Evolutionary conservation across 164 flowering plant species (phyloP), one percentile per base, ranked within the genome.

Genomic region (grape (Vitis vinifera)): DNA sequence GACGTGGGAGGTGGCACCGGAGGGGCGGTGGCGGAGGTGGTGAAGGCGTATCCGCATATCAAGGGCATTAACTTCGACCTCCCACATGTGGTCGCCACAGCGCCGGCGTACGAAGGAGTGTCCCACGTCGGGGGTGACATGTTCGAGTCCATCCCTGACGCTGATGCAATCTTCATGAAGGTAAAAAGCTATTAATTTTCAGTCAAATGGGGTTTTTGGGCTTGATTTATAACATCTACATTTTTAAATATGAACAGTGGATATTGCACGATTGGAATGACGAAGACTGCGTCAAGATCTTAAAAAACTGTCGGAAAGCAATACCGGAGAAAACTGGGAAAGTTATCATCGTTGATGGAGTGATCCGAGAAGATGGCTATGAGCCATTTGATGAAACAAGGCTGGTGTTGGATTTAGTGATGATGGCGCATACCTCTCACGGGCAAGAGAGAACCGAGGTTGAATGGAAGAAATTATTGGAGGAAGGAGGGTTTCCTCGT

Each of bases 1-100:
- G 89, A 85, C 53, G 86, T 85, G 3, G 91, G 86, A 4, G 89
- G 91, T 6, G 87, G 88, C 3, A 80, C 68, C 1, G 87, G 91
- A 2, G 55, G 62, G 0, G 17, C 67, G 8, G 17, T 83, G 0
- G 66, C 71, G 0, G 80, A 75, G 71, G 78, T 87, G 44, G 87
- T 82, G 30, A 76, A 70, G 63, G 71, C 73, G 0, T 47, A 72
- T 73, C 86, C 89, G 2, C 83, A 84, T 59, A 48, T 85, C 12
- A 62, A 48, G 8, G 87, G 83, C 0, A 68, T 73, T n/a, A 85
- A 85, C 74, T 85, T 87, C 65, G 90, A 86, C 71, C 51, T 82
- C 63, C 84, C 88, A 2, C 81, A 84, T 56, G 85, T 84, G 3
- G 69, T 87, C 10, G 71, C 78, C 4, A 73, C 77, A 1, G 86